Evolutionary conservation across 176 grass and related monocot genomes (phyloP), one percentile per base, ranked within the genome.

Genomic region (Oropetium thomaeum): DNA sequence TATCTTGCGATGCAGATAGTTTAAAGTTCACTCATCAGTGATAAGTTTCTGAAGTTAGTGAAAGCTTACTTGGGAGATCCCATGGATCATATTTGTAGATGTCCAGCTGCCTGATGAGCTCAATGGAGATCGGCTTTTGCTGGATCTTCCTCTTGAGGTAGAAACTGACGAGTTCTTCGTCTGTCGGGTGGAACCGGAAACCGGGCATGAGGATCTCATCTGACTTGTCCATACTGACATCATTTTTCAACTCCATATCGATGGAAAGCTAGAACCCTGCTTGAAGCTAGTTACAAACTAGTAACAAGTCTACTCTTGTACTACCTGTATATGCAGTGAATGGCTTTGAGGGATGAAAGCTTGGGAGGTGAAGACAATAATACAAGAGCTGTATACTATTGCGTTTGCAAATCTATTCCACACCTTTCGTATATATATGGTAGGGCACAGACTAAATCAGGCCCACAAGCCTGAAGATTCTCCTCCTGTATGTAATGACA

Each of bases 11-110:
- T 4, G 29, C 41, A 40, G 32, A 26, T 27, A n/a, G 48, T 68
- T 74, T 31, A 25, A 39, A 43, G 30, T 59, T 59, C 39, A n/a
- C 22, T 17, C 44, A 65, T 47, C 22, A n/a, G 5, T 17, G 12
- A 39, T 8, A 33, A 38, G 52, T 55, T 71, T 64, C 72, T 64
- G 10, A 66, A 20, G 29, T 16, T 63, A 5, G 17, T n/a, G 57
- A 20, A 8, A 67, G 3, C 90, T 93, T 93, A 93, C 90, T 87
- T 87, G 90, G 90, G 48, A 93, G 87, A 79, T 93, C 90, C 90
- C 90, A 93, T 57, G 90, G 90, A 75, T 93, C 84, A 72, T 76
- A 87, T 42, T 89, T 93, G 87, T 89, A 93, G 77, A 89, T 93
- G 40, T 93, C 90, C 41, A 93, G 81, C 67, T 84, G 84, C 64